Evolutionary conservation across 2,329 filamentous ascomycete genomes (phyloP).

Genomic region (Stachybotrys echinatus): DNA sequence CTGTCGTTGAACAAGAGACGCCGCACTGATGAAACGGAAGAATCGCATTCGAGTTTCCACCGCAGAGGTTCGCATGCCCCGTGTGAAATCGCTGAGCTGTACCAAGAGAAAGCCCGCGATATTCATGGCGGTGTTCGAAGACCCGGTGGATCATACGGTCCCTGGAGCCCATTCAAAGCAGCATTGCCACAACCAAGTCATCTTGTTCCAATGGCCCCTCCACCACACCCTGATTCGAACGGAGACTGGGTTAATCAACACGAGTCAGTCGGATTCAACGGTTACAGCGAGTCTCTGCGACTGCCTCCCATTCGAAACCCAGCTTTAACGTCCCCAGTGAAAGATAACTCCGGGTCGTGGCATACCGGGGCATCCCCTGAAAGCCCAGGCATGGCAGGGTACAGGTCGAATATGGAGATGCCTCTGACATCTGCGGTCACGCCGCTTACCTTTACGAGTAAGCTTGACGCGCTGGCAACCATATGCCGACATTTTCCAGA

Average conservation of each 20-base stretch:
- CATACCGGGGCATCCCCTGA: slow-evolving; percentile 5
- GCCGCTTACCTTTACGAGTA: slow-evolving; percentile 68
- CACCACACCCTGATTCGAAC: slow-evolving; percentile 38
- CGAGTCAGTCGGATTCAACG: slow-evolving; percentile 34
- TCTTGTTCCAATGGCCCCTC: slow-evolving; percentile 46
- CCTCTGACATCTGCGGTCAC: slow-evolving; percentile 67
- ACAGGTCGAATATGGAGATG: slow-evolving; percentile 27
- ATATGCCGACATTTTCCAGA: slow-evolving; percentile 64
- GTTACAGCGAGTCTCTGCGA: slow-evolving; percentile 48
- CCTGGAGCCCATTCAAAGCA: not conserved
- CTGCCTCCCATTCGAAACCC: slow-evolving; percentile 48
- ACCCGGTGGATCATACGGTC: not conserved
- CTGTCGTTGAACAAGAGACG: slow-evolving; percentile 56
- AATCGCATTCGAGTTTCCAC: not conserved
- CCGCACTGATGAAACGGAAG: slow-evolving; percentile 43
- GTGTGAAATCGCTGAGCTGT: not conserved
- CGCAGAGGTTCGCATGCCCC: not conserved
- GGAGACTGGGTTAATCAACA: slow-evolving; percentile 22
- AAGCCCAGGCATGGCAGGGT: slow-evolving; percentile 15
- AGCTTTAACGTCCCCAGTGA: slow-evolving; percentile 15
- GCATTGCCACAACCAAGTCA: not conserved
- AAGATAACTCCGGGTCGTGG: not conserved
- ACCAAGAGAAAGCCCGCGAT: not conserved
- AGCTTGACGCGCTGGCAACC: slow-evolving; percentile 69
- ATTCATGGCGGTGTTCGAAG: not conserved